Percentiles rank a stretch among this genome's conserved stretches.
Evolutionary conservation across 192 early-diverging fungal species (phyloP).

Genomic region (Gryganskiella cystojenkinii): DNA sequence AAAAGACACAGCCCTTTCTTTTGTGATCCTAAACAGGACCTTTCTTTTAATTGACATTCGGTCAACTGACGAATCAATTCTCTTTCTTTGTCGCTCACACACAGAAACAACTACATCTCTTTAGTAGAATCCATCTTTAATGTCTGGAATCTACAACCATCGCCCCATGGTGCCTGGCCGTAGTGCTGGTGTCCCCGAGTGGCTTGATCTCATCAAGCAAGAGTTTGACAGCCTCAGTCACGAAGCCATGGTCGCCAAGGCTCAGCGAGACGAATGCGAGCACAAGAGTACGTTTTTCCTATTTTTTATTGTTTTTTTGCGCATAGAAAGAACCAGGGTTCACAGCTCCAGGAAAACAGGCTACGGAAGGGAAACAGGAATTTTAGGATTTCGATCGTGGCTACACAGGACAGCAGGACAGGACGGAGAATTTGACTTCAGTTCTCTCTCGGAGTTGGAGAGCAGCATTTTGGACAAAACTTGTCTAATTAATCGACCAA

Average conservation of each 20-base stretch:
- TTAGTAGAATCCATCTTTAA: conserved; percentile 29
- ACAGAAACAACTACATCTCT: conserved; percentile 2
- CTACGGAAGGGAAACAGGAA: no score
- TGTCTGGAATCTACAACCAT: conserved; percentile 85
- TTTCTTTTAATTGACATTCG: no score
- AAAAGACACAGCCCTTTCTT: no score
- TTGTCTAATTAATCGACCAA: no score
- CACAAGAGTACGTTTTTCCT: conserved; percentile 75
- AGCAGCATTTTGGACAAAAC: no score
- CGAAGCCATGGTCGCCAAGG: conserved; percentile 76
- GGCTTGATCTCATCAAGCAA: conserved; percentile 81
- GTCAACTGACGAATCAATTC: no score
- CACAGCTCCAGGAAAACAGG: no score
- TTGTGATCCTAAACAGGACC: no score
- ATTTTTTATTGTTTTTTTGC: neutral
- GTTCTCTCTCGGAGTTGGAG: no score
- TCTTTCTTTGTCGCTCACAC: neutral
- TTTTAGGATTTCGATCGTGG: no score
- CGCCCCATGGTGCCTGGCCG: conserved; percentile 80
- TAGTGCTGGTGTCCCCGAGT: conserved; percentile 74
- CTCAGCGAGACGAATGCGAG: conserved; percentile 89
- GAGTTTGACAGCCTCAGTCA: conserved; percentile 85
- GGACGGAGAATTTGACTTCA: no score
- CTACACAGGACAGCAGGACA: no score
- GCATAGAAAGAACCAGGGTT: neutral